Evolutionary conservation across 2,329 filamentous ascomycete genomes (phyloP).

Genomic region (Colletotrichum incanum): DNA sequence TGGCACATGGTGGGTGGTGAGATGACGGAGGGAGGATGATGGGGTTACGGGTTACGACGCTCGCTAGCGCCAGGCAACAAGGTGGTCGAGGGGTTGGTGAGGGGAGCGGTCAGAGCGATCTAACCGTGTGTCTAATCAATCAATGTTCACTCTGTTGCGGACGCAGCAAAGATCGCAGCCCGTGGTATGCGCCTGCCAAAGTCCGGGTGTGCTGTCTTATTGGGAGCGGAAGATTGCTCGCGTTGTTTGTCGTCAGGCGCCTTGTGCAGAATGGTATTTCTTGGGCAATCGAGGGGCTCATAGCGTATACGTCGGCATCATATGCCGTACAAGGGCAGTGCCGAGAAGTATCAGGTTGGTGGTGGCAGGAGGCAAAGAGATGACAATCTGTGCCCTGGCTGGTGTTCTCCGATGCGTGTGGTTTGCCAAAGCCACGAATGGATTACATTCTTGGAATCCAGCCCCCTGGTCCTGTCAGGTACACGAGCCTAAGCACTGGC

Average conservation of each 20-base stretch:
- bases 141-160: too few species aligned
- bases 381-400: neutral
- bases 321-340: neutral
- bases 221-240: neutral
- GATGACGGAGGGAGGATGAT: conserved; percentile 15
- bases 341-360: neutral
- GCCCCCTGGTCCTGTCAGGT: neutral
- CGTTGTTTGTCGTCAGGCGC: conserved; percentile 8
- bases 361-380: conserved; percentile 10
- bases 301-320: neutral
- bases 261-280: neutral
- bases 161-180: conserved; percentile 8
- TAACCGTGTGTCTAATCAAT: neutral
- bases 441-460: neutral
- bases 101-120: conserved; percentile 24
- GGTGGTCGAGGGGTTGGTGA: conserved; percentile 10
- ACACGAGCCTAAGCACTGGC: neutral
- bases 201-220: neutral
- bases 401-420: neutral
- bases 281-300: too few species aligned
- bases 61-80: conserved; percentile 17
- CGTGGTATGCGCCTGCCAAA: neutral
- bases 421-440: conserved; percentile 13
- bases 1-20: conserved; percentile 1
- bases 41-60: conserved; percentile 29